Conservation (phyloP, 306 rosid genomes). For the Ochetophila trinervis region DNA sequence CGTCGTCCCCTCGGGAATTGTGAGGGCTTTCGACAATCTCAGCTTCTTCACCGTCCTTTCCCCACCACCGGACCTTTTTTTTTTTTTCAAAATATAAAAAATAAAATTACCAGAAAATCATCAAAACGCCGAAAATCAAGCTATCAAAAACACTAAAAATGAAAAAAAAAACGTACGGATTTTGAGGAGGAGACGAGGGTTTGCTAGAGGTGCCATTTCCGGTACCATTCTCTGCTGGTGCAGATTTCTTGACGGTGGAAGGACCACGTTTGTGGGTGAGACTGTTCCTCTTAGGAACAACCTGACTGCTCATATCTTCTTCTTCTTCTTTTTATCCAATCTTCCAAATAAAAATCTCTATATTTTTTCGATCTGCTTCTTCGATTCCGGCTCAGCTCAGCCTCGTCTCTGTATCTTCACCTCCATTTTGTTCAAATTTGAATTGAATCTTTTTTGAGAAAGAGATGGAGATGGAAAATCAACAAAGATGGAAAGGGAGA, state of each 20-base stretch:
- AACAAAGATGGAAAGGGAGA: too few species aligned
- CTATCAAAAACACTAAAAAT: background rate
- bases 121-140: background rate
- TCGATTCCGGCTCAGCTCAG: too few species aligned
- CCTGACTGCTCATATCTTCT: slow-evolving; percentile 60
- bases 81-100: too few species aligned
- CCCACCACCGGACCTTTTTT: slow-evolving; percentile 48
- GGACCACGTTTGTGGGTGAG: slow-evolving; percentile 49
- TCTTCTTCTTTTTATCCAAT: too few species aligned
- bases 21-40: slow-evolving; percentile 75
- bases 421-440: too few species aligned
- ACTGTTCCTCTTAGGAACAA: slow-evolving; percentile 46
- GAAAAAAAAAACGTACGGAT: slow-evolving; percentile 32
- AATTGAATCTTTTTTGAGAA: too few species aligned
- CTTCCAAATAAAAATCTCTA: background rate
- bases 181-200: slow-evolving; percentile 62
- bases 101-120: background rate
- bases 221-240: slow-evolving; percentile 40
- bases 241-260: slow-evolving; percentile 42
- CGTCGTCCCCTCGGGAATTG: slow-evolving; percentile 86
- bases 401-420: too few species aligned
- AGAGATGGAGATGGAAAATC: too few species aligned
- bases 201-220: slow-evolving; percentile 38
- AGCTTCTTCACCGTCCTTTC: slow-evolving; percentile 97
- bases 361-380: too few species aligned